These are phyloP conservation scores for Ceriops tagal DNA, from an alignment of 345 rosid species.

Conservation along the genomic window DNA sequence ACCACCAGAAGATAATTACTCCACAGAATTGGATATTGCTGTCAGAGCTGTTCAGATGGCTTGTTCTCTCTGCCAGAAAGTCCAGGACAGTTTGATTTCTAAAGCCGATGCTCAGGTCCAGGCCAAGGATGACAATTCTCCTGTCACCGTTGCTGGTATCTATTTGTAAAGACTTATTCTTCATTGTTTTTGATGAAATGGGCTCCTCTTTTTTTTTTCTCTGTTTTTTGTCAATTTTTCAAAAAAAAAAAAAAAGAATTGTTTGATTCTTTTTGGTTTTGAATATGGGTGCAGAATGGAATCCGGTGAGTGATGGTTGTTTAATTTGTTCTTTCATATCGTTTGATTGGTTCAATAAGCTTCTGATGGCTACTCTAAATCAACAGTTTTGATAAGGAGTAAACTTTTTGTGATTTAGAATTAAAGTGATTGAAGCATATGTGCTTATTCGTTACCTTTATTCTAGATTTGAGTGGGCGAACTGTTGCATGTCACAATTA, in stretches of 20 bases:
- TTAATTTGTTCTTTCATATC: slow-evolving; percentile 1
- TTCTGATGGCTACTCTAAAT: neutral
- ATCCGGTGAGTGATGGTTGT: neutral
- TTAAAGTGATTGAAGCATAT: neutral
- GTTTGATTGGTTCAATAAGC: neutral
- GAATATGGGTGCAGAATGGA: slow-evolving; percentile 1
- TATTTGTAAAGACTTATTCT: neutral
- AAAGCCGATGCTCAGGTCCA: slow-evolving; percentile 28
- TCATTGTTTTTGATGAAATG: neutral
- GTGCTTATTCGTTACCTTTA: neutral
- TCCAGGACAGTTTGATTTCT: slow-evolving; percentile 41
- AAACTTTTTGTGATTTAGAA: neutral
- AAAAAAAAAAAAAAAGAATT: neutral
- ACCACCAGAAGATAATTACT: slow-evolving; percentile 19
- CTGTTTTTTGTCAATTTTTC: neutral
- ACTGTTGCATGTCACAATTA: neutral
- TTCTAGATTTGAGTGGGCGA: neutral
- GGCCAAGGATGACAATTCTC: slow-evolving; percentile 52
- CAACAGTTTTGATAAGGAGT: slow-evolving; percentile 1
- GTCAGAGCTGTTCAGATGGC: slow-evolving; percentile 56
- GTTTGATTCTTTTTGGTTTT: slow-evolving; percentile 2
- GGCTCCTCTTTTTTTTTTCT: neutral
- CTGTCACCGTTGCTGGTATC: slow-evolving; percentile 50
- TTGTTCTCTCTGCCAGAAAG: slow-evolving; percentile 47
- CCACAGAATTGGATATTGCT: slow-evolving; percentile 45